Base-by-base conservation (phyloP, 495 filamentous ascomycete species). In the Cercophora newfieldiana region DNA sequence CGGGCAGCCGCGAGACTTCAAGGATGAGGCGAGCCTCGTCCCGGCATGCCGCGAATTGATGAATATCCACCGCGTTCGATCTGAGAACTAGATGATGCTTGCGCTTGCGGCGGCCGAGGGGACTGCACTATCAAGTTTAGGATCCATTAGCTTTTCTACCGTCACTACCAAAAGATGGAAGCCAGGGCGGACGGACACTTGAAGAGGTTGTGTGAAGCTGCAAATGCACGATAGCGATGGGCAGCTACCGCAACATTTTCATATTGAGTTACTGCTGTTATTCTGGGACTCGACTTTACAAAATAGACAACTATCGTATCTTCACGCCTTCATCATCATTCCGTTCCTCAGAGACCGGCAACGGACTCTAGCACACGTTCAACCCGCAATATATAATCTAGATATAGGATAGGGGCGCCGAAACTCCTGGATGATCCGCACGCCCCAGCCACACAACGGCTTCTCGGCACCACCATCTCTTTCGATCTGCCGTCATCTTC, bases 91-190 rank as follows among this genome's bases (percentile, higher is more conserved):
- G n/a, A n/a, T n/a, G n/a, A n/a, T n/a, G n/a, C n/a, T n/a, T n/a
- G n/a, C n/a, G n/a, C n/a, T n/a, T n/a, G n/a, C n/a, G n/a, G n/a
- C n/a, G n/a, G n/a, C n/a, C n/a, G n/a, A n/a, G n/a, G n/a, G n/a
- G n/a, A n/a, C n/a, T n/a, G n/a, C n/a, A n/a, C n/a, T n/a, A n/a
- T n/a, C n/a, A n/a, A n/a, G n/a, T n/a, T n/a, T n/a, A n/a, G n/a
- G n/a, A n/a, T n/a, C 37, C 37, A 47, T 7, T 47, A 47, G 37
- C 54, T 25, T 25, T 1, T 44, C 2, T 57, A 57, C 63, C 37
- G n/a, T n/a, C n/a, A n/a, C n/a, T n/a, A n/a, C n/a, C n/a, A n/a
- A 69, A 68, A 62, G 55, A 64, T 19, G 66, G 61, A 29, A 56
- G 49, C 49, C n/a, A 53, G 49, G 49, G 49, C 18, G 37, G 37